phyloP scores from a whole-genome alignment of 2,329 filamentous ascomycete species.

The Aureobasidium musti region DNA sequence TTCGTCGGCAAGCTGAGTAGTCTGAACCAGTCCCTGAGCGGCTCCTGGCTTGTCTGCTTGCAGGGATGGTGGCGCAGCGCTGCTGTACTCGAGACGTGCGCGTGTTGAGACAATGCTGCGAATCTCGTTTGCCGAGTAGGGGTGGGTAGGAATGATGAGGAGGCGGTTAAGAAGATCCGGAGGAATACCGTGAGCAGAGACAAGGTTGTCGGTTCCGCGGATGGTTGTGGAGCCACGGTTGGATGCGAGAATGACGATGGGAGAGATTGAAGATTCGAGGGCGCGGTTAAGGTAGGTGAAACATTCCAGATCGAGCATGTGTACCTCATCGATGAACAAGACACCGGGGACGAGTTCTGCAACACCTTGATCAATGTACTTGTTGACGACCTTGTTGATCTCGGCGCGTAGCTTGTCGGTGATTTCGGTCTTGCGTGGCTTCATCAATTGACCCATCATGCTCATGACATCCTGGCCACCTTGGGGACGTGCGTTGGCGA shows the following conservation, averaged over 20 bases:
- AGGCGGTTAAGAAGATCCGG: constrained; percentile 90
- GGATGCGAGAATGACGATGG: constrained; percentile 95
- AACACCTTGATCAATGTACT: constrained; percentile 97
- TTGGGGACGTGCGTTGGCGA: constrained; percentile 92
- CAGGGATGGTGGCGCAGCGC: constrained; percentile 40
- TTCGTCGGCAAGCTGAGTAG: constrained; percentile 73
- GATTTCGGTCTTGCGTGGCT: constrained; percentile 99
- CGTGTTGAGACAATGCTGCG: constrained; percentile 87
- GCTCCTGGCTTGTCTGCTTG: constrained; percentile 31
- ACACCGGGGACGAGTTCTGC: constrained; percentile 98
- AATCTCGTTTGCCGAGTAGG: constrained; percentile 86
- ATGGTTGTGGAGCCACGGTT: constrained; percentile 95
- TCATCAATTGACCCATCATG: constrained; percentile 99
- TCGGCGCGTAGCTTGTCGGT: constrained; percentile 94
- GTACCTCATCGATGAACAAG: constrained; percentile 97
- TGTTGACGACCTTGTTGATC: constrained; percentile 99
- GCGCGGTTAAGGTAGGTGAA: constrained; percentile 99
- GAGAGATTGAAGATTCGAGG: constrained; percentile 91
- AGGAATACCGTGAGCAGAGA: constrained; percentile 88
- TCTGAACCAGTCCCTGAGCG: constrained; percentile 49
- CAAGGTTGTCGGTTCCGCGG: constrained; percentile 65
- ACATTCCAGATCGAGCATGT: constrained; percentile 99
- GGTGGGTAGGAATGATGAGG: constrained; percentile 92
- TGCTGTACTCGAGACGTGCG: constrained; percentile 51
- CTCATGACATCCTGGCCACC: constrained; percentile 99